phyloP scores from a whole-genome alignment of 495 filamentous ascomycete species.

The Aspergillus affinis region DNA sequence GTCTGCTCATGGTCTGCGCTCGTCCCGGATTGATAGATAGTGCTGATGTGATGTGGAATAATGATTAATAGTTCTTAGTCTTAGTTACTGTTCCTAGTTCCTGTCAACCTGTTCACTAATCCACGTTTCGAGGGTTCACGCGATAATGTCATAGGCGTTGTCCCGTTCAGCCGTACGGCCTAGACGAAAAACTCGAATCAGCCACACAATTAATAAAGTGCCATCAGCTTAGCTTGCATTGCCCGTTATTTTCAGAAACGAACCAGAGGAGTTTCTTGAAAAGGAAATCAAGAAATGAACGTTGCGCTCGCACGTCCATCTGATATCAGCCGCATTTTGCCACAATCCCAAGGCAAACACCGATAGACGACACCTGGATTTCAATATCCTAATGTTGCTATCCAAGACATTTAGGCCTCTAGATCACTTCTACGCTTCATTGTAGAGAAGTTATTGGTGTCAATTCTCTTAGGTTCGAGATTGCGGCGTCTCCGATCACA shows the following conservation, averaged over 20 bases:
- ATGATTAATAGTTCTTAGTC: background rate
- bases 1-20: background rate
- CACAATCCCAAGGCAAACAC: background rate
- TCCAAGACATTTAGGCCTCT: background rate
- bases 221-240: background rate
- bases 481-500: background rate
- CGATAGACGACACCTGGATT: background rate
- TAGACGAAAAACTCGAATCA: background rate
- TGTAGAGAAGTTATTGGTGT: background rate
- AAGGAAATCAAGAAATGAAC: background rate
- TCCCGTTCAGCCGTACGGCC: background rate
- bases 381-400: background rate
- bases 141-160: background rate
- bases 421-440: background rate
- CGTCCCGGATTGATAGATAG: background rate
- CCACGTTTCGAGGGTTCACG: background rate
- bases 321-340: background rate
- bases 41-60: background rate
- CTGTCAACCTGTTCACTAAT: background rate
- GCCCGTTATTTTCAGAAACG: background rate
- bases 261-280: background rate
- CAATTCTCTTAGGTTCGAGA: background rate
- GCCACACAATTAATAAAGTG: background rate
- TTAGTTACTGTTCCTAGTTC: background rate
- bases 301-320: background rate